Evolutionary conservation across 352 stramenopile genomes (phyloP).

Genomic region (Pseudoperonospora humuli): DNA sequence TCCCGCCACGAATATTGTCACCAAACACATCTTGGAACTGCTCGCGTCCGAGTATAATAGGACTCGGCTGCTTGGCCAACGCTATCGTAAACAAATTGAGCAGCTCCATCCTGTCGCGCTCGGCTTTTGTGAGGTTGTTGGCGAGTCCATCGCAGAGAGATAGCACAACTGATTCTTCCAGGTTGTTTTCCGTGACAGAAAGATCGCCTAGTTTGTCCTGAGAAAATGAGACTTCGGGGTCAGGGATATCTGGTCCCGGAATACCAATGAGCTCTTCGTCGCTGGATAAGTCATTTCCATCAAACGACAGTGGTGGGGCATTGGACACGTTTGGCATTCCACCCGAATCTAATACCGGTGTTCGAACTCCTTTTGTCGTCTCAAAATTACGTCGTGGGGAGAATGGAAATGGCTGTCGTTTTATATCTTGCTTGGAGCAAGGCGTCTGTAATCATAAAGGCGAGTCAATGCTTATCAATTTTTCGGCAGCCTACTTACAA

Average conservation of each 20-base stretch:
- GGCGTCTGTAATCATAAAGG: slow-evolving; percentile 8
- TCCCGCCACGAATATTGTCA: slow-evolving; percentile 45
- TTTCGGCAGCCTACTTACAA: background rate
- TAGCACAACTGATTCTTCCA: slow-evolving; percentile 24
- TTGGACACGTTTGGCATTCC: slow-evolving; percentile 3
- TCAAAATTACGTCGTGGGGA: slow-evolving; percentile 11
- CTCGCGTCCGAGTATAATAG: slow-evolving; percentile 36
- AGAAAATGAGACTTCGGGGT: slow-evolving; percentile 55
- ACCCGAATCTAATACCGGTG: slow-evolving; percentile 13
- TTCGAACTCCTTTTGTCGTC: slow-evolving; percentile 11
- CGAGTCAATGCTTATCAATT: background rate
- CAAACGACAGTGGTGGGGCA: slow-evolving; percentile 8
- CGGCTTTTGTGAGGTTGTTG: slow-evolving; percentile 30
- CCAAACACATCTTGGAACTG: slow-evolving; percentile 63
- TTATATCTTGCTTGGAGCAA: slow-evolving; percentile 19
- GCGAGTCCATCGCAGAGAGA: slow-evolving; percentile 35
- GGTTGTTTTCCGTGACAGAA: slow-evolving; percentile 48
- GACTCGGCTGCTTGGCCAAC: slow-evolving; percentile 24
- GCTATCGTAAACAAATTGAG: slow-evolving; percentile 40
- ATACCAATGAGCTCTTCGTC: slow-evolving; percentile 55
- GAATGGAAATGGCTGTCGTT: slow-evolving; percentile 17
- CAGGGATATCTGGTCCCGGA: slow-evolving; percentile 23
- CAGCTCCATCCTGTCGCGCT: slow-evolving; percentile 39
- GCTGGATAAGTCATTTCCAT: slow-evolving; percentile 31
- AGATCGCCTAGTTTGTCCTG: slow-evolving; percentile 51